Conservation (phyloP, 2,329 filamentous ascomycete genomes). For the Hymenoscyphus repandus region DNA sequence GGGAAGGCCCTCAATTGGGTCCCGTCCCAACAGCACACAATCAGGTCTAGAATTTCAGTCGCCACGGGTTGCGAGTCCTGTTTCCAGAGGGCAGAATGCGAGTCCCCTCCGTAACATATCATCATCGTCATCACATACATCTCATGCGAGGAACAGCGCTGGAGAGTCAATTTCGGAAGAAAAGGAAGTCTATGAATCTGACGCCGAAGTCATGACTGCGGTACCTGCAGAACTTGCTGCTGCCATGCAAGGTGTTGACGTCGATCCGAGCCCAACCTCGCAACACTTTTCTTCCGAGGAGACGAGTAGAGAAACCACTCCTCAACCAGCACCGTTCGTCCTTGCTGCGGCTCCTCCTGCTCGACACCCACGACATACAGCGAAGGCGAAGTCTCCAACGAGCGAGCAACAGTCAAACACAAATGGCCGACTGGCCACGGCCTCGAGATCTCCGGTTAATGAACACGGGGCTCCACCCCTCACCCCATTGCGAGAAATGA, state of each 20-base stretch:
- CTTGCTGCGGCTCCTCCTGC: constrained; percentile 24
- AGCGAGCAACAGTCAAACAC: neutral
- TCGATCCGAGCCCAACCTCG: constrained; percentile 15
- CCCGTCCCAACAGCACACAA: constrained; percentile 22
- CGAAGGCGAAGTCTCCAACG: constrained; percentile 1
- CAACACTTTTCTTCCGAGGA: constrained; percentile 4
- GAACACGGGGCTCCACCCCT: constrained; percentile 26
- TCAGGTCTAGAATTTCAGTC: constrained; percentile 18
- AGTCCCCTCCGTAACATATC: constrained; percentile 23
- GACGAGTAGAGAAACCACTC: constrained; percentile 2
- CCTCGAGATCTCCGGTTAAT: constrained; percentile 6
- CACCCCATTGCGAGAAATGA: constrained; percentile 31
- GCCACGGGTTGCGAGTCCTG: constrained; percentile 23
- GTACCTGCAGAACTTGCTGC: constrained; percentile 22
- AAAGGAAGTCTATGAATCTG: constrained; percentile 12
- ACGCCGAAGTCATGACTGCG: constrained; percentile 14
- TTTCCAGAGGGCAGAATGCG: constrained; percentile 17
- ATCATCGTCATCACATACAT: constrained; percentile 15
- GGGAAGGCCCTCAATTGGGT: constrained; percentile 15
- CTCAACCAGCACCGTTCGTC: constrained; percentile 17
- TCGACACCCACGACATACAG: constrained; percentile 12
- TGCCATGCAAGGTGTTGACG: constrained; percentile 25
- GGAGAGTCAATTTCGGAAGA: constrained; percentile 29
- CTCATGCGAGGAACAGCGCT: constrained; percentile 16
- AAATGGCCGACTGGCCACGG: constrained; percentile 2